Conservation (phyloP, 345 rosid species). For the Lepidium africanum region DNA sequence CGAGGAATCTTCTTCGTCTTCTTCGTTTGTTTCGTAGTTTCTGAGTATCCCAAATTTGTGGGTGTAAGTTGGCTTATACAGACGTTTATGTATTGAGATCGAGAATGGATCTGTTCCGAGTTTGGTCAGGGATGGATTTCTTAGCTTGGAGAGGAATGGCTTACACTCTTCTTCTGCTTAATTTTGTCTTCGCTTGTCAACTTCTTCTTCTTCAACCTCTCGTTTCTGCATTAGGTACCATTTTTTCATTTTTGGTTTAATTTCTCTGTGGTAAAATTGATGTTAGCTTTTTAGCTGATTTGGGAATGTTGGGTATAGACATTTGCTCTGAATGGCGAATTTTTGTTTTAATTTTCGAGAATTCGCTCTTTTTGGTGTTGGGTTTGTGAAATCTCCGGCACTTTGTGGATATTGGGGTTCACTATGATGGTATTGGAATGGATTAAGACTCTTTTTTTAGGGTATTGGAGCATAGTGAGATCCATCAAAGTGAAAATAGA, state of each 20-base stretch:
- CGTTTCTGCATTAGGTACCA: slow-evolving; percentile 70
- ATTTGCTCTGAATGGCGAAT: neutral
- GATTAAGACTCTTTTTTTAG: neutral
- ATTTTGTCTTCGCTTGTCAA: slow-evolving; percentile 78
- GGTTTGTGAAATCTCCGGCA: neutral
- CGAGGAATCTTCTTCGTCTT: neutral
- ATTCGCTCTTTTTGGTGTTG: neutral
- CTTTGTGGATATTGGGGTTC: neutral
- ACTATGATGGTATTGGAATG: neutral
- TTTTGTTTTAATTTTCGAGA: neutral
- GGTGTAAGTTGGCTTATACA: neutral
- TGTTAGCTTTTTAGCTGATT: slow-evolving; percentile 8
- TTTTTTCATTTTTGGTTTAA: neutral
- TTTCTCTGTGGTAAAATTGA: neutral
- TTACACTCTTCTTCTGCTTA: slow-evolving; percentile 48
- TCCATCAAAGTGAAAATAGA: neutral
- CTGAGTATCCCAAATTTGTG: neutral
- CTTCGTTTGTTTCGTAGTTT: neutral
- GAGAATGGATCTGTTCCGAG: slow-evolving; percentile 34
- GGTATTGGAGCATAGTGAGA: neutral
- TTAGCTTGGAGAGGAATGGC: slow-evolving; percentile 74
- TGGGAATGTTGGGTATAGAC: neutral
- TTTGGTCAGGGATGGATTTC: slow-evolving; percentile 42
- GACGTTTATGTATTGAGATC: slow-evolving; percentile 4
- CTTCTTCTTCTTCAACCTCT: slow-evolving; percentile 86